Conservation (phyloP, 176 grass and related monocot genomes). For the Zizania latifolia region DNA sequence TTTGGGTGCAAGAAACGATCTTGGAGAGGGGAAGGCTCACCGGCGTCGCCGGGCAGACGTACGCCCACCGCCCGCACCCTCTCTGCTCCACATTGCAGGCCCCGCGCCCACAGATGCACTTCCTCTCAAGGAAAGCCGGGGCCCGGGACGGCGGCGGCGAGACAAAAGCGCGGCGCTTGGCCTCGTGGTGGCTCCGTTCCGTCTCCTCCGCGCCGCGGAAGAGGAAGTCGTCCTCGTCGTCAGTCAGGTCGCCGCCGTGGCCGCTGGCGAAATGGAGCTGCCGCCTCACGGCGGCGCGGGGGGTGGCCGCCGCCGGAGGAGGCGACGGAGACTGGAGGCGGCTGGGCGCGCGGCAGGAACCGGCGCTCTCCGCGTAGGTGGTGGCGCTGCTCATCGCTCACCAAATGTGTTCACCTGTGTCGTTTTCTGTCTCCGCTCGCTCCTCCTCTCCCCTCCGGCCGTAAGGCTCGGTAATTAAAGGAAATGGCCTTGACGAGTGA, state of each 20-base stretch:
- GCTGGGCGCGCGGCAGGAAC: slow-evolving; percentile 18
- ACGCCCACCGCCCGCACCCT: not conserved
- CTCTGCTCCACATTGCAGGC: not conserved
- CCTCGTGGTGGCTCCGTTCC: slow-evolving; percentile 9
- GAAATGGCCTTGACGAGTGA: too few species aligned
- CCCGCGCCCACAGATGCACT: slow-evolving; percentile 35
- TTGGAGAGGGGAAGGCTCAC: slow-evolving; percentile 9
- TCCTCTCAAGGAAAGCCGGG: not conserved
- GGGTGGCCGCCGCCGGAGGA: not conserved
- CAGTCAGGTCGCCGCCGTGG: not conserved
- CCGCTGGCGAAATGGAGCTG: slow-evolving; percentile 17
- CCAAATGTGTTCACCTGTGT: too few species aligned
- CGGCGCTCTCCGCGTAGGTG: slow-evolving; percentile 31
- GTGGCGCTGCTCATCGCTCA: slow-evolving; percentile 22
- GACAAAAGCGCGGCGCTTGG: not conserved
- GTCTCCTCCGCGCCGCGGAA: slow-evolving; percentile 1
- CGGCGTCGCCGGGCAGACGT: slow-evolving; percentile 26
- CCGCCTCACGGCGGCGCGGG: slow-evolving; percentile 16
- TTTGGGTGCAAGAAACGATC: not conserved
- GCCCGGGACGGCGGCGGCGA: not conserved
- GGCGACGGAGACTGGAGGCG: not conserved
- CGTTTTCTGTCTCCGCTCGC: too few species aligned
- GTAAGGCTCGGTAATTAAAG: too few species aligned
- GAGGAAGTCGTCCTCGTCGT: not conserved
- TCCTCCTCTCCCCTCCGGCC: too few species aligned